Conservation (phyloP, 352 stramenopile genomes). For the Phytophthora sansomeana region DNA sequence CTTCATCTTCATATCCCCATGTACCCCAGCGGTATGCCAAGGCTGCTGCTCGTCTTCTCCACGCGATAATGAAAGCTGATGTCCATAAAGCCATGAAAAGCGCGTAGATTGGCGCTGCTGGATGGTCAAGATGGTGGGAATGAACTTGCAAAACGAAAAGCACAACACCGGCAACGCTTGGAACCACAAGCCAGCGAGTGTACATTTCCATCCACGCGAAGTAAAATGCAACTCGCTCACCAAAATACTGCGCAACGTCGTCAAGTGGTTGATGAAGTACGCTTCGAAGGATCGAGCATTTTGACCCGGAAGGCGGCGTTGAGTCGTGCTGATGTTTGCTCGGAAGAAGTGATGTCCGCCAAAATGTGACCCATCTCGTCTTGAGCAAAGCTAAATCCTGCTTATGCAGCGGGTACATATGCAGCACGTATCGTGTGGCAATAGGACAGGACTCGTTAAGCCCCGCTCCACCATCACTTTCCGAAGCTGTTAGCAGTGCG, state of each 20-base stretch:
- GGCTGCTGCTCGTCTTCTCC: constrained; percentile 75
- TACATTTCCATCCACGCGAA: constrained; percentile 95
- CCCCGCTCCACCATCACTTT: constrained; percentile 58
- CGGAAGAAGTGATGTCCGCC: constrained; percentile 43
- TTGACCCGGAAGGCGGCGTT: not conserved
- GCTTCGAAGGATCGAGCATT: constrained; percentile 35
- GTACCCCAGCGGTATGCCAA: constrained; percentile 92
- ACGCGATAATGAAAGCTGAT: constrained; percentile 89
- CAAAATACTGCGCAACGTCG: constrained; percentile 91
- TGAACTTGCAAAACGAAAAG: constrained; percentile 80
- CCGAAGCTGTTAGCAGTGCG: constrained; percentile 56
- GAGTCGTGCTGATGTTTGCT: constrained; percentile 17
- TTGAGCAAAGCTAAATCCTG: constrained; percentile 70
- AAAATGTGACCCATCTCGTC: constrained; percentile 85
- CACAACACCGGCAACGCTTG: constrained; percentile 71
- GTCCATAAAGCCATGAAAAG: constrained; percentile 93
- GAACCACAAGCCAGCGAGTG: constrained; percentile 89
- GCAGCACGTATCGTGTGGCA: constrained; percentile 70
- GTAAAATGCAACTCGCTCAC: constrained; percentile 92
- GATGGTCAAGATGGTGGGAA: constrained; percentile 77
- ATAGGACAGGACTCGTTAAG: constrained; percentile 79
- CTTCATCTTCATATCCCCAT: constrained; percentile 88
- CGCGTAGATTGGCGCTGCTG: constrained; percentile 79
- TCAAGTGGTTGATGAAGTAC: constrained; percentile 85
- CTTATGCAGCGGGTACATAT: constrained; percentile 92